A percentile compares a stretch with the other conserved stretches of the same genome.
Evolutionary conservation across 805 yeast genomes (phyloP).

Genomic region (Candida nanaspora): DNA sequence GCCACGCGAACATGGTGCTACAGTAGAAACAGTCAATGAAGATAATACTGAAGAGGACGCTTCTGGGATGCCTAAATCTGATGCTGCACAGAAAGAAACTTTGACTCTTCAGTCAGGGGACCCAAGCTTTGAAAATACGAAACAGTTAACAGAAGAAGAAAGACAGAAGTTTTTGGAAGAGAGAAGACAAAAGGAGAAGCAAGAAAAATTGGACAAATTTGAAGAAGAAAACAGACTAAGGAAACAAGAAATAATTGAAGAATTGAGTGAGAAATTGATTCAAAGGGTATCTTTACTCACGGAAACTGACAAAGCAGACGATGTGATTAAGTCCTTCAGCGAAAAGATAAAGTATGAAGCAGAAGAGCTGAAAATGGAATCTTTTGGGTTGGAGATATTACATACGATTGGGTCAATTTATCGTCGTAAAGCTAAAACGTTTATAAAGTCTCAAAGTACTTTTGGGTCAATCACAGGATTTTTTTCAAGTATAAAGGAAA

Average conservation of each 20-base stretch:
- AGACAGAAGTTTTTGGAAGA: conserved; percentile 20
- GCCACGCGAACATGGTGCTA: not conserved
- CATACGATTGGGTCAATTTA: conserved; percentile 80
- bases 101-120: conserved; percentile 26
- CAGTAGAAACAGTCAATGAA: not conserved
- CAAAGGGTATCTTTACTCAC: conserved; percentile 36
- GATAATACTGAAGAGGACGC: too few species aligned
- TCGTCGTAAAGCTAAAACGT: conserved; percentile 65
- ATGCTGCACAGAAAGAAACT: conserved; percentile 18
- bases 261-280: conserved; percentile 42
- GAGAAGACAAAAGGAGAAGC: conserved; percentile 28
- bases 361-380: conserved; percentile 84
- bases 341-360: conserved; percentile 51
- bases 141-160: conserved; percentile 20
- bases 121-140: conserved; percentile 4
- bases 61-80: too few species aligned
- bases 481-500: conserved; percentile 73
- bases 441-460: conserved; percentile 59
- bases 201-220: conserved; percentile 51
- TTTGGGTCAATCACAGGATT: conserved; percentile 71
- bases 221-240: conserved; percentile 70
- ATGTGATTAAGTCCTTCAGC: conserved; percentile 51
- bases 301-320: conserved; percentile 57
- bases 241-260: conserved; percentile 47
- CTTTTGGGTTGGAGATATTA: conserved; percentile 86